Percentiles rank a stretch among this genome's conserved stretches.
Conservation (phyloP, 345 rosid genomes). For the Reutealis trisperma region DNA sequence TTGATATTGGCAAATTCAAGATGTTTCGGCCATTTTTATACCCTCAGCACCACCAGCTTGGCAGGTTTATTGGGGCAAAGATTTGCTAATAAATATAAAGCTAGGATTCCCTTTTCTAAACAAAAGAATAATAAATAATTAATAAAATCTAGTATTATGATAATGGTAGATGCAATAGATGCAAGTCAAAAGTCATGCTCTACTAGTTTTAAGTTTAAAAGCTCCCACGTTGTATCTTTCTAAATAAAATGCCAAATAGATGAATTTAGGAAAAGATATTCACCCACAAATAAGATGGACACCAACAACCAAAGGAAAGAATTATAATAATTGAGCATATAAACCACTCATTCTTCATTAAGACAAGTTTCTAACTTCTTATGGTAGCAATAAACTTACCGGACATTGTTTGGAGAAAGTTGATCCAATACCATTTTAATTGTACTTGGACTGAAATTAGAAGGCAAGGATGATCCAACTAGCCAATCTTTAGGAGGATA, state of each 20-base stretch:
- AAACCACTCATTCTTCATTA: not conserved
- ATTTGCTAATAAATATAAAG: not conserved
- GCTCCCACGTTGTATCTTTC: not conserved
- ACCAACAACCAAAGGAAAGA: not conserved
- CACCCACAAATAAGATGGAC: not conserved
- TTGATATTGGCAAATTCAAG: too few species aligned
- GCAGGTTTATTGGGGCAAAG: not conserved
- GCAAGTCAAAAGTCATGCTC: not conserved
- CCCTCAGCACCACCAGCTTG: not conserved
- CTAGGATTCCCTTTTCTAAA: not conserved
- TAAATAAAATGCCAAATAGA: not conserved
- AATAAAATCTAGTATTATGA: not conserved
- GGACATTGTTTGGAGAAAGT: conserved; percentile 65
- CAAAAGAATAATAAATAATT: not conserved
- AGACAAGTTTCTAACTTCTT: not conserved
- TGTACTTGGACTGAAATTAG: conserved; percentile 55
- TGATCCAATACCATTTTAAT: conserved; percentile 60
- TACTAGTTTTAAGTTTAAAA: not conserved
- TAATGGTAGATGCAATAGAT: not conserved
- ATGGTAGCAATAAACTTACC: conserved; percentile 47
- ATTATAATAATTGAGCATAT: not conserved
- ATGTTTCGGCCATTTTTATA: too few species aligned
- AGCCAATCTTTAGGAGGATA: conserved; percentile 86
- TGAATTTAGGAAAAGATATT: not conserved
- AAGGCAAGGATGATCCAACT: conserved; percentile 75